A percentile compares a stretch with the other conserved stretches of the same genome.
These are phyloP conservation scores for Coemansia sp. DNA, from an alignment of 192 early-diverging fungal genomes.

Conservation along the genomic window DNA sequence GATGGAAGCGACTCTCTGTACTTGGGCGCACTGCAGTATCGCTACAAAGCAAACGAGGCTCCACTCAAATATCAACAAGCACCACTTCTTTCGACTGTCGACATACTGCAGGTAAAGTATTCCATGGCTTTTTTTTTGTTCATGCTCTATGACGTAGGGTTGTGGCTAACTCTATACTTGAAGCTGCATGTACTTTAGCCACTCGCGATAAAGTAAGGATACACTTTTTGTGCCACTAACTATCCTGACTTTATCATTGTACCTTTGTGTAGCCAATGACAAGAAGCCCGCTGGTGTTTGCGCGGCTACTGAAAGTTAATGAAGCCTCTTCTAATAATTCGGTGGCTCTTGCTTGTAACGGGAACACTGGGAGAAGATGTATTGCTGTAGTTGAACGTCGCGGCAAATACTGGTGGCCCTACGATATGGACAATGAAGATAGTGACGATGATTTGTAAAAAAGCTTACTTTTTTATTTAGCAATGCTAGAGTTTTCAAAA, in stretches of 20 bases:
- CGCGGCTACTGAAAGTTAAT: constrained; percentile 18
- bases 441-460: constrained; percentile 1
- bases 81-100: not conserved
- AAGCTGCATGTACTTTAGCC: constrained; percentile 7
- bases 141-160: constrained; percentile 8
- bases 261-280: not conserved
- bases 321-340: constrained; percentile 18
- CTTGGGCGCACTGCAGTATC: constrained; percentile 34
- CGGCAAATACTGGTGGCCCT: constrained; percentile 49
- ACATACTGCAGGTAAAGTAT: not conserved
- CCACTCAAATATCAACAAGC: not conserved
- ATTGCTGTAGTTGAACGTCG: constrained; percentile 40
- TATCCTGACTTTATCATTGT: not conserved
- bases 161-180: not conserved
- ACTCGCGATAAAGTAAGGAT: not conserved
- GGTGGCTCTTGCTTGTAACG: constrained; percentile 28
- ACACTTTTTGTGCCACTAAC: not conserved
- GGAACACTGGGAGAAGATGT: constrained; percentile 36
- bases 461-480: too few species aligned
- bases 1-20: constrained; percentile 27
- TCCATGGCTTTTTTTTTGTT: not conserved
- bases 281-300: constrained; percentile 19
- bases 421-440: constrained; percentile 50
- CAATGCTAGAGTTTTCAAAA: too few species aligned
- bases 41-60: not conserved